Evolutionary conservation across 805 yeast species (phyloP), one percentile per base, ranked within the genome.

Genomic region (Ogataea philodendri): DNA sequence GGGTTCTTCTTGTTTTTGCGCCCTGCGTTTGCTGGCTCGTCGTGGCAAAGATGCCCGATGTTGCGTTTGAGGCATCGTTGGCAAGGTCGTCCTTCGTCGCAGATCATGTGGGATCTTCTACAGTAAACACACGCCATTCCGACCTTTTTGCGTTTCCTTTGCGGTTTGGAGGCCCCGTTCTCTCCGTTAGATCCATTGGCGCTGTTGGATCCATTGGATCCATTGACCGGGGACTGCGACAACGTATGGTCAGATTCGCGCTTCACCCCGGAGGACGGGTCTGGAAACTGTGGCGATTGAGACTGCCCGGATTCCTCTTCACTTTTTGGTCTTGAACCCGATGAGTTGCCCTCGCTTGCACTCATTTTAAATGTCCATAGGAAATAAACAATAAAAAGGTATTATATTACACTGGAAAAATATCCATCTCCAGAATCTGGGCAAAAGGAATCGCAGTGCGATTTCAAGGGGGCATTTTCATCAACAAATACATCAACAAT

Each of bases 71-170:
- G 69, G 60, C 97, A 89, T 26, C 96, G 68, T 32, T 78, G 74
- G 52, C 95, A 85, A 5, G 93, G 78, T 51, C 86, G 60, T 13
- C 75, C 65, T 26, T 79, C 82, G 57, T 88, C 95, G 62, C 97
- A 89, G 19, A 87, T 84, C 89, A 89, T 85, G 58, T 89, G 97
- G 0, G 96, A 85, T 36, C 97, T 67, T 24, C 96, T 74, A 57
- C 97, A 89, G 54, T 84, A 89, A 1, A 89, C 83, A 62, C 97
- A 89, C 0, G 97, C 95, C 32, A 71, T 65, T 14, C 66, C 73
- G 9, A 73, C 76, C 51, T 78, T 76, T 58, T 69, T 74, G 35
- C 74, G 61, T 41, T 52, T 55, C 30, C 21, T 28, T 31, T 22
- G 22, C 9, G 19, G 31, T 15, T 30, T 30, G 21, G 19, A 24